Percentiles rank a stretch among this genome's conserved stretches.
Conservation (phyloP, 345 rosid genomes). For the Cardamine occulta region DNA sequence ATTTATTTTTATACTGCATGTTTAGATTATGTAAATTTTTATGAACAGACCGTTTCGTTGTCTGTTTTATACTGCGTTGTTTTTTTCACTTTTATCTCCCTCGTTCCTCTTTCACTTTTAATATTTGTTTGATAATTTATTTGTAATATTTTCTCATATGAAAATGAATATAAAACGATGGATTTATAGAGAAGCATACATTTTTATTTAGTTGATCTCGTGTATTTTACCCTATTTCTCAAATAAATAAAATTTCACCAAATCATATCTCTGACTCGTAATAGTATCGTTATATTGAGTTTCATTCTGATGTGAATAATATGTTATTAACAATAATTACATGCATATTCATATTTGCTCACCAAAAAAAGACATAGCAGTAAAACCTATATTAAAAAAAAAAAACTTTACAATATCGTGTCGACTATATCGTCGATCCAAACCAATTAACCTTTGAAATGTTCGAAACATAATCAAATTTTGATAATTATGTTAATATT, state of each 20-base stretch:
- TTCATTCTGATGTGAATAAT: background rate
- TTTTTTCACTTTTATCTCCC: constrained; percentile 3
- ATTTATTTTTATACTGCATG: background rate
- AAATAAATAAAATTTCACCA: background rate
- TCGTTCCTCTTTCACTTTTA: background rate
- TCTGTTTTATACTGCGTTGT: constrained; percentile 6
- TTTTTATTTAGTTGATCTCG: background rate
- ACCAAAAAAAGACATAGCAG: background rate
- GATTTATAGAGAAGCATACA: background rate
- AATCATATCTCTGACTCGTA: background rate
- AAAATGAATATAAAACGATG: background rate
- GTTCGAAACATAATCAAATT: background rate
- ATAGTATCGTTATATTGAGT: background rate
- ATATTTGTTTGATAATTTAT: background rate
- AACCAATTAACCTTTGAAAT: background rate
- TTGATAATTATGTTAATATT: background rate
- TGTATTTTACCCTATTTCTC: background rate
- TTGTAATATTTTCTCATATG: background rate
- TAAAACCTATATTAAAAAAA: background rate
- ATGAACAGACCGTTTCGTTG: constrained; percentile 1
- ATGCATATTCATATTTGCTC: background rate
- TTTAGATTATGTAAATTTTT: constrained; percentile 9
- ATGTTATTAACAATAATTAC: background rate
- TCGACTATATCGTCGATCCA: background rate
- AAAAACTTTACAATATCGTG: background rate